A percentile compares a stretch with the other conserved stretches of the same genome.
phyloP scores from a whole-genome alignment of 805 yeast genomes.

The Millerozyma acaciae region DNA sequence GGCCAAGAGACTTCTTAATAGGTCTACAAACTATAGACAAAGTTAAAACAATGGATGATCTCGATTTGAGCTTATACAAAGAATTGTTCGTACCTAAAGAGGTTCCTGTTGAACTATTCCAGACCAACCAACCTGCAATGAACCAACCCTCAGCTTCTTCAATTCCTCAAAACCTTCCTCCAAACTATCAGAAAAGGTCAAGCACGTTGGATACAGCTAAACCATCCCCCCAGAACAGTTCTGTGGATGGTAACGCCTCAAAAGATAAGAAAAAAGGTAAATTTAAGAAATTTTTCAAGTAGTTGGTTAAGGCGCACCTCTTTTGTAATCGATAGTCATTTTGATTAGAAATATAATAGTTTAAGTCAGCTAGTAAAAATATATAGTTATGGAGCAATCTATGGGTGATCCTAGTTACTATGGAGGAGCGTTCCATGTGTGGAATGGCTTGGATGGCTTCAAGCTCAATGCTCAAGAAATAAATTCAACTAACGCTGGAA shows the following conservation, averaged over 20 bases:
- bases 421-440: too few species aligned
- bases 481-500: too few species aligned
- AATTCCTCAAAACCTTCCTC: conserved; percentile 12
- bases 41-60: conserved; percentile 35
- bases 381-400: too few species aligned
- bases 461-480: too few species aligned
- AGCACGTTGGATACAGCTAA: background rate
- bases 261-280: conserved; percentile 43
- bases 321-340: too few species aligned
- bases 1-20: conserved; percentile 47
- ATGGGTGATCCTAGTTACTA: too few species aligned
- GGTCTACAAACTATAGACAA: conserved; percentile 40
- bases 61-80: conserved; percentile 35
- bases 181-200: conserved; percentile 24
- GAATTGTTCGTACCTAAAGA: conserved; percentile 25
- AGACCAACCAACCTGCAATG: conserved; percentile 20
- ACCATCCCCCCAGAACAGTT: background rate
- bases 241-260: conserved; percentile 6
- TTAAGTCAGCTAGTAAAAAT: too few species aligned
- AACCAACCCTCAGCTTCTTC: conserved; percentile 9
- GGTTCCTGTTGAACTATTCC: conserved; percentile 44
- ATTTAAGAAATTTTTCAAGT: conserved; percentile 44
- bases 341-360: too few species aligned
- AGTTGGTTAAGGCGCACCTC: too few species aligned
- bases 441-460: too few species aligned